These are phyloP conservation scores for Fusarium oligoseptatum DNA, from an alignment of 2,329 filamentous ascomycete species.

Conservation along the genomic window DNA sequence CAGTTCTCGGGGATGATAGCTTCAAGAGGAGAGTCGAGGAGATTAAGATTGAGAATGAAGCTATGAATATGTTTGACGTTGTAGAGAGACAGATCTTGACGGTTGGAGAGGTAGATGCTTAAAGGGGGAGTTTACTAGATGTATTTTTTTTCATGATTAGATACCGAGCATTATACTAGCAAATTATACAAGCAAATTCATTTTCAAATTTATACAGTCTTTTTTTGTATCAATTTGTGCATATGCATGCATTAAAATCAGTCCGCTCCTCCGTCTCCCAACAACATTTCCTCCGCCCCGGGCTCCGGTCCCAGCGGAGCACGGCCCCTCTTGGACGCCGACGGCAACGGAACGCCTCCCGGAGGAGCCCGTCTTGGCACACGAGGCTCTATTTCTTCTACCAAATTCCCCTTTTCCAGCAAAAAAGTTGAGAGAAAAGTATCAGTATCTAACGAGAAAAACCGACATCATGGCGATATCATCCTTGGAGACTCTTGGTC, in stretches of 20 bases:
- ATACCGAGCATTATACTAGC: background rate
- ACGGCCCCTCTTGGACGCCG: constrained; percentile 29
- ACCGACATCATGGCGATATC: constrained; percentile 47
- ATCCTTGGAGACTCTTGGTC: constrained; percentile 56
- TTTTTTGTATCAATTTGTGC: background rate
- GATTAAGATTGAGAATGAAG: constrained; percentile 52
- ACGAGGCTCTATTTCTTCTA: background rate
- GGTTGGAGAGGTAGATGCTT: constrained; percentile 4
- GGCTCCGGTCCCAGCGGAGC: constrained; percentile 31
- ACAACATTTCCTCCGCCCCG: constrained; percentile 19
- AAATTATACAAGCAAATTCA: background rate
- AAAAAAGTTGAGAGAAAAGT: background rate
- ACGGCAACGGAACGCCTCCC: constrained; percentile 11
- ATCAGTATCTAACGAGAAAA: background rate
- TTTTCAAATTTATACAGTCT: background rate
- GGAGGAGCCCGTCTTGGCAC: background rate
- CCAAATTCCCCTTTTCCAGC: background rate
- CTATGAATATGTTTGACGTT: constrained; percentile 41
- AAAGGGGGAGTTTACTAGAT: background rate
- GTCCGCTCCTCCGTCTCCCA: background rate
- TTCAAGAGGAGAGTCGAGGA: constrained; percentile 51
- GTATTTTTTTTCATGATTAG: background rate
- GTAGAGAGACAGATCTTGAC: constrained; percentile 42
- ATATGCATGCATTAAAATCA: background rate
- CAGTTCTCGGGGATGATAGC: constrained; percentile 46